These are phyloP conservation scores for Blechomonas ayalai DNA, from an alignment of 208 protist species.

Conservation along the genomic window DNA sequence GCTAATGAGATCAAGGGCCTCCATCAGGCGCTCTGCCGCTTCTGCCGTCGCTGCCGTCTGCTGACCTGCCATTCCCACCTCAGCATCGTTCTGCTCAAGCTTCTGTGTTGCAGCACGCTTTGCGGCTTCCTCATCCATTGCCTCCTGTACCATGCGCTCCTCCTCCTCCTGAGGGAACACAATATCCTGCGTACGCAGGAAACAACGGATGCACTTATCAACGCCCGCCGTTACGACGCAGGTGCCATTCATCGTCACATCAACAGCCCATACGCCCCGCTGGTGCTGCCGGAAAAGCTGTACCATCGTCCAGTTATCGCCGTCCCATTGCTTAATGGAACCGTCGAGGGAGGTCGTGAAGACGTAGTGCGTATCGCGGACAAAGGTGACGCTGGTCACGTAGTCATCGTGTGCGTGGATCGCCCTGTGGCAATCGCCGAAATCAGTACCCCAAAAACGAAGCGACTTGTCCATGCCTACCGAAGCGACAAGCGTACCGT, in stretches of 20 bases:
- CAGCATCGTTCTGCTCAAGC: slow-evolving; percentile 24
- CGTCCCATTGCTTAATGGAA: slow-evolving; percentile 98
- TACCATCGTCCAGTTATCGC: slow-evolving; percentile 92
- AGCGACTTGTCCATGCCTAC: slow-evolving; percentile 98
- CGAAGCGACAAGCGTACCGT: slow-evolving; percentile 92
- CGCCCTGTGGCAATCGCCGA: slow-evolving; percentile 96
- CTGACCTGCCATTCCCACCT: slow-evolving; percentile 69
- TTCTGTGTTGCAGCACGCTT: slow-evolving; percentile 52
- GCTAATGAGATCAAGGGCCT: slow-evolving; percentile 77
- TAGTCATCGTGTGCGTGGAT: slow-evolving; percentile 97
- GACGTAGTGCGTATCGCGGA: slow-evolving; percentile 97
- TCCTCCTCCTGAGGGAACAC: slow-evolving; percentile 88
- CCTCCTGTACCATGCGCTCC: slow-evolving; percentile 74
- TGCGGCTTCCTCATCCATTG: slow-evolving; percentile 82
- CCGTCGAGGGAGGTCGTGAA: slow-evolving; percentile 94
- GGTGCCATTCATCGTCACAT: slow-evolving; percentile 64
- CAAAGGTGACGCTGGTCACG: slow-evolving; percentile 93
- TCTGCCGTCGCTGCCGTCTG: slow-evolving; percentile 53
- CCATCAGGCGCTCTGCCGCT: slow-evolving; percentile 79
- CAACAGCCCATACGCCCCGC: slow-evolving; percentile 66
- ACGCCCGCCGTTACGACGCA: slow-evolving; percentile 68
- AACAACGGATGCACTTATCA: slow-evolving; percentile 74
- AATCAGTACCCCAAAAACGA: slow-evolving; percentile 97
- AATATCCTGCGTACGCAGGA: slow-evolving; percentile 84
- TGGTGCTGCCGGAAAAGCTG: slow-evolving; percentile 80